phyloP scores from a whole-genome alignment of 805 yeast species.

The Wickerhamiella azyma region DNA sequence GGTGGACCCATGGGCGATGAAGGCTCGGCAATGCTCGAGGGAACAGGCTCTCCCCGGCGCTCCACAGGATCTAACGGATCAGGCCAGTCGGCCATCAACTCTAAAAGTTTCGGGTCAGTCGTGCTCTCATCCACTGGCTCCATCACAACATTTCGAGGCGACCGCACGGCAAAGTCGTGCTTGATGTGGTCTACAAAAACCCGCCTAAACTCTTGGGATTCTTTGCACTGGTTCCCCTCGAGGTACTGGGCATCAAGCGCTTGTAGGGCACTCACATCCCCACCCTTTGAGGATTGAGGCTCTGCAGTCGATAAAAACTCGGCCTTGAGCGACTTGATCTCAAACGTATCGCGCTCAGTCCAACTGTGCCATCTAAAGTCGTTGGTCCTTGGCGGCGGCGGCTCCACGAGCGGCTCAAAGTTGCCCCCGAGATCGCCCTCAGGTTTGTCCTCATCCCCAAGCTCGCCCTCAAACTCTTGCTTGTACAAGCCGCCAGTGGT shows the following conservation, averaged over 20 bases:
- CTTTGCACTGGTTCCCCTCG: no score
- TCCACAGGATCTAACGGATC: not conserved
- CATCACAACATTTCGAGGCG: not conserved
- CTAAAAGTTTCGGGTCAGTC: not conserved
- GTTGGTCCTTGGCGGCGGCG: not conserved
- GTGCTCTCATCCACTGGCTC: not conserved
- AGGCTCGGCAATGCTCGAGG: no score
- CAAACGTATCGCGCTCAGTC: not conserved
- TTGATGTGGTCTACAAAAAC: not conserved
- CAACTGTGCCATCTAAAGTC: not conserved
- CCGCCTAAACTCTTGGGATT: not conserved
- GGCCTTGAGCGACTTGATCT: not conserved
- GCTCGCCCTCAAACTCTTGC: slow-evolving; percentile 10
- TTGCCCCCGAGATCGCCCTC: not conserved
- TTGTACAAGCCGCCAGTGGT: slow-evolving; percentile 16
- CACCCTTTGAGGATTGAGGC: no score
- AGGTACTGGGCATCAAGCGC: no score
- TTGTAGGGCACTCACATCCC: no score
- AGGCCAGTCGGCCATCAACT: not conserved
- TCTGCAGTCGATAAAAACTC: no score
- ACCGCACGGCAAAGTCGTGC: not conserved
- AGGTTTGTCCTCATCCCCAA: not conserved
- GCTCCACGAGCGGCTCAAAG: not conserved
- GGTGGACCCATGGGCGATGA: not conserved
- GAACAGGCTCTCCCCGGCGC: no score